Base-by-base conservation (phyloP, 148 eudicot genomes). In the Fagopyrum esculentum region DNA sequence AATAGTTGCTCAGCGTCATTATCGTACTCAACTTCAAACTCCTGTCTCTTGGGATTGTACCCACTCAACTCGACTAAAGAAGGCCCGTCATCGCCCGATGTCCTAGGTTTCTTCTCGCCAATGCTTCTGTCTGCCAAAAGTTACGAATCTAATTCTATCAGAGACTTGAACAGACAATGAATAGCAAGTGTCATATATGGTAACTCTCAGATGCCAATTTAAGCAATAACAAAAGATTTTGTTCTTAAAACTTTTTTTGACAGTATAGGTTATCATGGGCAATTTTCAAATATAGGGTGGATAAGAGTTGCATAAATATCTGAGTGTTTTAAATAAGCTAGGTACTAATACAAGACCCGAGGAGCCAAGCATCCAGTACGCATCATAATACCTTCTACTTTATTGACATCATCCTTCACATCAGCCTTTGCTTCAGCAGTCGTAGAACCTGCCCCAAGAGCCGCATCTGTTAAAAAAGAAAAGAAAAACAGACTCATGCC, bases 1-100 rank as follows among this genome's bases (percentile, higher is more conserved):
- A 93, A 83, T 72, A 93, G 56, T 83, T 93, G 98, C 80, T 93
- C 98, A 75, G 98, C 98, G 80, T 93, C 98, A 84, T 93, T 91
- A 78, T 93, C 98, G 78, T 93, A 93, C 74, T 93, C 98, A 81
- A 85, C 45, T 47, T 93, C 98, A 83, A 93, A 93, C 77, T 93
- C 98, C 79, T 88, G 89, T 81, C 98, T 89, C 86, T 93, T 93
- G 52, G 89, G 75, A 79, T 93, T 89, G 79, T 89, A 93, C 45
- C 97, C 92, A 77, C 92, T 86, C 71, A 89, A 71, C 76, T 83
- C 91, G 26, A 85, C 82, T 79, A 86, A 73, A 69, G 87, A 78
- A 78, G 85, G 90, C 11, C 89, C 92, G 59, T 91, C 94, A 66
- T 93, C 97, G 40, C 75, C 84, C 4, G 90, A 84, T 3, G 75